Percentiles rank a stretch among this genome's conserved stretches.
These are phyloP conservation scores for Magnusiomyces paraingens DNA, from an alignment of 1,139 yeast species.

Conservation along the genomic window DNA sequence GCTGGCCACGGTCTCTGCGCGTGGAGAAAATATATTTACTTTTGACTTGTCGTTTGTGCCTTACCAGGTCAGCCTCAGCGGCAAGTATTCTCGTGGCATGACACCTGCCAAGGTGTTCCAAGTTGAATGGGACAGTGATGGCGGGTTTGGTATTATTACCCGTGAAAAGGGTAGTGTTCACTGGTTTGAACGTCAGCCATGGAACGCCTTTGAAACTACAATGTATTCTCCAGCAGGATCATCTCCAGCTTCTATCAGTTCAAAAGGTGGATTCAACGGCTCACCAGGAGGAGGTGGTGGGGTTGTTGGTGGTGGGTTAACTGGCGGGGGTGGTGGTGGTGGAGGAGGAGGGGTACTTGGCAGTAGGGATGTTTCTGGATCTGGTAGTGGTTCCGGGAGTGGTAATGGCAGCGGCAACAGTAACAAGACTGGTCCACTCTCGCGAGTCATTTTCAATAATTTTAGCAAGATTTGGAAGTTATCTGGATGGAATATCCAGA, in stretches of 20 bases:
- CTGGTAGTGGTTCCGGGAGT: constrained; percentile 20
- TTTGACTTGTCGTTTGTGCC: constrained; percentile 60
- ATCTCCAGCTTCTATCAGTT: not conserved
- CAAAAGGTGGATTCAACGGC: too few relatives aligned
- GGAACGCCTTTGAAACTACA: constrained; percentile 13
- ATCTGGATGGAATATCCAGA: constrained; percentile 26
- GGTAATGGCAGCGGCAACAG: constrained; percentile 28
- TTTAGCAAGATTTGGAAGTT: constrained; percentile 28
- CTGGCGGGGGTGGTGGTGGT: not conserved
- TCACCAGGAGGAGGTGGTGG: not conserved
- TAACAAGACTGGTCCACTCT: constrained; percentile 26
- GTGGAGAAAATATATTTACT: constrained; percentile 58
- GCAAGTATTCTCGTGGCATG: constrained; percentile 58
- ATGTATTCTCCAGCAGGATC: constrained; percentile 8
- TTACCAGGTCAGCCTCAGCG: constrained; percentile 47
- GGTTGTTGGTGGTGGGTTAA: not conserved
- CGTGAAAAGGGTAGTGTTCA: constrained; percentile 56
- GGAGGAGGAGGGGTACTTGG: not conserved
- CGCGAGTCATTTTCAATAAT: constrained; percentile 17
- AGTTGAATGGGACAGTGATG: constrained; percentile 46
- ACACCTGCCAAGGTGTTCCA: constrained; percentile 51
- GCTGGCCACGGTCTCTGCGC: constrained; percentile 47
- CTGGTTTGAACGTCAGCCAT: constrained; percentile 41
- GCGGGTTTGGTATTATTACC: constrained; percentile 52
- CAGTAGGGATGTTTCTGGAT: constrained; percentile 11